These are phyloP conservation scores for Epicoccum nigrum DNA, from an alignment of 2,329 filamentous ascomycete species.

Conservation along the genomic window DNA sequence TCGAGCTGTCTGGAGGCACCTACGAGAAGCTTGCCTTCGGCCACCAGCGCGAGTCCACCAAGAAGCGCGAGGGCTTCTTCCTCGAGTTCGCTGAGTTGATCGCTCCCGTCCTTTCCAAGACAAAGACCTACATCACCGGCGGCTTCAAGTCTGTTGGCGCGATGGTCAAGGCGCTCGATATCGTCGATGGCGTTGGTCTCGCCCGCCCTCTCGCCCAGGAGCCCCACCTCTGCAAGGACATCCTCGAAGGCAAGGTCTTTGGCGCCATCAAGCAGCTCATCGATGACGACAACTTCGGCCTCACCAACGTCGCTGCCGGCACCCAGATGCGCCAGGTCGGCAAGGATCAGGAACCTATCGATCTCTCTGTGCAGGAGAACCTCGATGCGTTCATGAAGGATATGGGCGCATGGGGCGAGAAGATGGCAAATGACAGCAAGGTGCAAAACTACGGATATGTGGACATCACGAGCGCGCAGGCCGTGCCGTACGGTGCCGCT, in stretches of 20 bases:
- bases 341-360: constrained; percentile 60
- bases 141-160: constrained; percentile 61
- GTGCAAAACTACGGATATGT: constrained; percentile 53
- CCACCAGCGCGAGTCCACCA: constrained; percentile 61
- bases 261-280: constrained; percentile 57
- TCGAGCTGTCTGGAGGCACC: constrained; percentile 66
- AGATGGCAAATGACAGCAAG: constrained; percentile 49
- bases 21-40: constrained; percentile 61
- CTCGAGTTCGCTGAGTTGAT: constrained; percentile 63
- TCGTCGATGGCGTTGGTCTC: constrained; percentile 66
- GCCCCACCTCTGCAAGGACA: constrained; percentile 52
- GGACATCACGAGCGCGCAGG: constrained; percentile 49
- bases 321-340: constrained; percentile 61
- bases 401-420: constrained; percentile 53
- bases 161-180: constrained; percentile 64
- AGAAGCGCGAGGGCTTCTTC: constrained; percentile 65
- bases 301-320: constrained; percentile 55
- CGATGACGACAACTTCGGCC: constrained; percentile 60
- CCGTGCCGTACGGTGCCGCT: constrained; percentile 47
- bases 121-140: constrained; percentile 65
- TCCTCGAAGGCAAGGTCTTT: constrained; percentile 51
- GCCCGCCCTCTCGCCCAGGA: constrained; percentile 62
- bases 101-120: constrained; percentile 60
- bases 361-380: constrained; percentile 57
- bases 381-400: constrained; percentile 57